Base-by-base conservation (phyloP, 768 basidiomycete species). In the Psilocybe azurescens region DNA sequence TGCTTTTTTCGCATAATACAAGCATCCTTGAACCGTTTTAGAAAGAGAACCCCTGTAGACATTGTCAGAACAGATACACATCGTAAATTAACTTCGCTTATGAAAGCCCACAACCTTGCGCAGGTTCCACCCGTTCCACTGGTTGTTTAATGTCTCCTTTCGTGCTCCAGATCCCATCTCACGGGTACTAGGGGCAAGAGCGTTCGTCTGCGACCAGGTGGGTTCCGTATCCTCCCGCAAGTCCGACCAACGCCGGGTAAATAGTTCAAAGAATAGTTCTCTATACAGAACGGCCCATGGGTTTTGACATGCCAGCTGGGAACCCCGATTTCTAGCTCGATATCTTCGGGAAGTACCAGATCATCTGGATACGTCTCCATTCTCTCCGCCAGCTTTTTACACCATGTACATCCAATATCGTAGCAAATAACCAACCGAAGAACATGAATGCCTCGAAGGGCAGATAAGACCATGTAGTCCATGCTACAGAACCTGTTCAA, bases 231-330 rank as follows among this genome's bases (percentile, higher is more conserved):
- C 77, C 56, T 33, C 33, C 0, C 68, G 51, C 59, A 61, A 11
- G 71, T 72, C 5, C 62, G 7, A 4, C 74, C 75, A 39, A 69
- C 65, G 2, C 75, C 70, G 1, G 53, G 29, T 18, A 64, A 51
- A 49, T 70, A 73, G 20, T 74, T 74, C 20, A 82, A 66, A 1
- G 69, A 75, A 48, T 66, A 80, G 1, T 58, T 53, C n/a, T 56
- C 58, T 8, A 73, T 74, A 50, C 79, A 79, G 2, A 62, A 20
- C 0, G 64, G 30, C 0, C 67, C 62, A 50, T 83, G 81, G 0
- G 64, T 73, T 1, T 70, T 66, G 11, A 79, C 67, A 32, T 83
- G 81, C 56, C 78, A 79, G 44, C 75, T 74, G 0, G 78, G 81
- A 2, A 82, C 63, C 0, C 67, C 67, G 2, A 57, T 44, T 16